Evolutionary conservation across 1,139 yeast species (phyloP), one percentile per base, ranked within the genome.

Genomic region (Hemisphaericaspora subhashii): DNA sequence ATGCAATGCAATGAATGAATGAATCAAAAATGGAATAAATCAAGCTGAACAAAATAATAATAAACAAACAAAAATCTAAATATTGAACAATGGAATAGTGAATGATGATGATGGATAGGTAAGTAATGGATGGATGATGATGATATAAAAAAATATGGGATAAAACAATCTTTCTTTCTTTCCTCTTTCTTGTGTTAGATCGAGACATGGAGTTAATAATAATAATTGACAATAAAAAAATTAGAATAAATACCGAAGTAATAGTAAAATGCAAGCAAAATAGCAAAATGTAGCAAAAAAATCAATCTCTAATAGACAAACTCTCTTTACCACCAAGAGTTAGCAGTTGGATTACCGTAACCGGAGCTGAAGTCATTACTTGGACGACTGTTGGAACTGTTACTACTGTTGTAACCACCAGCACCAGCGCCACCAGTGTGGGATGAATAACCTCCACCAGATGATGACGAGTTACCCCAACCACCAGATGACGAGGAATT

Each of bases 291-390:
- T 17, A 35, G 20, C 20, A 41, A 33, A 25, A 36, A 40, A 26
- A 32, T 25, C 14, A 38, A 34, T 24, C 33, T 38, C 12, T 26
- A 36, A 39, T 20, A 12, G 27, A 24, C 29, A 29, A 26, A 10
- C 4, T 22, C 12, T 12, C 28, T 16, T 55, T 58, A 69, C 75
- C 75, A 69, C 74, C 74, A 68, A 31, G 72, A 66, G 53, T 57
- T 60, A 49, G 57, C 52, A 39, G 68, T 50, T 45, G 63, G 66
- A 53, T 66, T 66, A 35, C 72, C 72, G 47, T 65, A 65, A 36
- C 52, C 46, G 38, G 60, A 50, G 18, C 49, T 47, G 35, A 55
- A 55, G 38, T 49, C 47, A 33, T 54, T 45, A 41, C 49, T 45
- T 24, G 47, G 34, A 47, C 43, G 38, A 25, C 46, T 44, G 31